These are phyloP conservation scores for Gaeumannomyces tritici DNA, from an alignment of 2,329 filamentous ascomycete species.

Conservation along the genomic window DNA sequence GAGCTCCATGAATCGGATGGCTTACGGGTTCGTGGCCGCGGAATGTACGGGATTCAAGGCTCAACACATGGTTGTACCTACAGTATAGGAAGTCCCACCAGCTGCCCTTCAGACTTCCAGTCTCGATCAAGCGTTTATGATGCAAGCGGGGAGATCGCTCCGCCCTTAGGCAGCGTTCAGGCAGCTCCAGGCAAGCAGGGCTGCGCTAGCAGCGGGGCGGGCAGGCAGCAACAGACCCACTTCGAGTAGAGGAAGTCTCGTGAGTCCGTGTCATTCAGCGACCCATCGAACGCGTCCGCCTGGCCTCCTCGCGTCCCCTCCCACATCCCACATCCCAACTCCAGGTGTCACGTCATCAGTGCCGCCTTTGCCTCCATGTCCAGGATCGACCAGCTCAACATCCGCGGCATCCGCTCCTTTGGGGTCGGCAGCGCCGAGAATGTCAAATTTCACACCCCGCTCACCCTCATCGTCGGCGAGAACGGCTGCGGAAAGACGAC, in stretches of 20 bases:
- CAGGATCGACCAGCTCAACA: conserved; percentile 15
- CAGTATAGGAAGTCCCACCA: no score
- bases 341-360: background rate
- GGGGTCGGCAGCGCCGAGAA: conserved; percentile 63
- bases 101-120: no score
- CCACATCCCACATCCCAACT: background rate
- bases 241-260: background rate
- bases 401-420: conserved; percentile 60
- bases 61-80: no score
- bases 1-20: background rate
- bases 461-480: conserved; percentile 93
- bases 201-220: no score
- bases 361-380: conserved; percentile 5
- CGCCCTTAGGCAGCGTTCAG: no score
- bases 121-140: no score
- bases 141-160: no score
- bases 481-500: conserved; percentile 98
- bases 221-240: background rate
- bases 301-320: background rate
- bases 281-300: background rate
- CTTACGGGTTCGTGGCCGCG: no score
- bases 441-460: conserved; percentile 79
- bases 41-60: no score
- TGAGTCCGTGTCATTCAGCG: conserved; percentile 2
- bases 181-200: background rate